A percentile compares a stretch with the other conserved stretches of the same genome.
phyloP scores from a whole-genome alignment of 2,329 filamentous ascomycete species.

The Talaromyces atroroseus region DNA sequence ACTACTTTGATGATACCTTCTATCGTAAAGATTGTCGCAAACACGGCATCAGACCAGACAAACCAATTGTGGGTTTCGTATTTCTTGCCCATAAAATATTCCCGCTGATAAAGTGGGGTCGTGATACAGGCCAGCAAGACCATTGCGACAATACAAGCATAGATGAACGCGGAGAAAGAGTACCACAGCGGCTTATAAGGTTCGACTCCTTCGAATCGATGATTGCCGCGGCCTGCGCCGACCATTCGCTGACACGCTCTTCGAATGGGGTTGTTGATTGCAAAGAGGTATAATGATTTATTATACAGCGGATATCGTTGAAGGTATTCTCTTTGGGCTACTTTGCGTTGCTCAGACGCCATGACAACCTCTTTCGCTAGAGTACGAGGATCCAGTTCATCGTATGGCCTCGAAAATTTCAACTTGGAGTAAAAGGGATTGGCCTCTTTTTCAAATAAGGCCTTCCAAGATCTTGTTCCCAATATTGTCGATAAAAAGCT shows the following conservation, averaged over 20 bases:
- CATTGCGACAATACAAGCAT: constrained; percentile 92
- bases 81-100: constrained; percentile 63
- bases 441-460: constrained; percentile 63
- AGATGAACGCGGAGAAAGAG: constrained; percentile 86
- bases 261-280: constrained; percentile 69
- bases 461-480: constrained; percentile 50
- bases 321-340: constrained; percentile 86
- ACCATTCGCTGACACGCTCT: constrained; percentile 83
- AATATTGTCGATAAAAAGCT: constrained; percentile 58
- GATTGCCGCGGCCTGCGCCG: constrained; percentile 78
- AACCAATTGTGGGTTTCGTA: constrained; percentile 78
- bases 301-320: constrained; percentile 86
- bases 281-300: constrained; percentile 82
- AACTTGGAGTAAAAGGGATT: constrained; percentile 94
- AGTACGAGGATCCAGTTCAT: constrained; percentile 73
- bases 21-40: constrained; percentile 76
- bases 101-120: constrained; percentile 86
- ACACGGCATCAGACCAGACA: constrained; percentile 85
- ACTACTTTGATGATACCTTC: constrained; percentile 90
- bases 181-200: constrained; percentile 92
- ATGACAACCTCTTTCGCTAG: constrained; percentile 89
- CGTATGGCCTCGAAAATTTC: constrained; percentile 63
- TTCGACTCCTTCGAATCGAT: constrained; percentile 82
- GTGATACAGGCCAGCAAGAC: constrained; percentile 93
- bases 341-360: constrained; percentile 74